phyloP scores from a whole-genome alignment of 1,139 yeast genomes.

The Nakaseomyces delphensis region DNA sequence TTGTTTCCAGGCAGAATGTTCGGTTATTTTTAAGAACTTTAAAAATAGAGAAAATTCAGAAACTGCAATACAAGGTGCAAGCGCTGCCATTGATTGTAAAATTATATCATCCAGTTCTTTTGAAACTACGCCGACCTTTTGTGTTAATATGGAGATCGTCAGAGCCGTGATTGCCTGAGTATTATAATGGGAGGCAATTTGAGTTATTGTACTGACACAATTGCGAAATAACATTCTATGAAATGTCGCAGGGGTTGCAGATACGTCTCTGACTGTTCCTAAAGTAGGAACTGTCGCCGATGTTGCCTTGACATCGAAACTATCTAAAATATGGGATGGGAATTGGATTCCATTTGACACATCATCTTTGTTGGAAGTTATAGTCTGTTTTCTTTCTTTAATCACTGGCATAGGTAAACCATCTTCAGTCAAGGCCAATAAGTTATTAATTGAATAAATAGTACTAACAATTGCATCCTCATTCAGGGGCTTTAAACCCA shows the following conservation, averaged over 20 bases:
- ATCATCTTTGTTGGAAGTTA: conserved; percentile 15
- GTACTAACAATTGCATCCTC: conserved; percentile 85
- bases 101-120: conserved; percentile 36
- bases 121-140: conserved; percentile 51
- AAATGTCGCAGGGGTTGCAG: conserved; percentile 11
- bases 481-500: conserved; percentile 37
- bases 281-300: conserved; percentile 1
- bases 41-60: conserved; percentile 45
- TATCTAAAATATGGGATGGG: neutral
- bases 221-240: conserved; percentile 38
- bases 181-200: conserved; percentile 58
- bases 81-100: conserved; percentile 42
- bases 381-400: conserved; percentile 32
- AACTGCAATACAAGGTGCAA: conserved; percentile 46
- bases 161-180: conserved; percentile 74
- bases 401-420: conserved; percentile 29
- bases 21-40: conserved; percentile 38
- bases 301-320: conserved; percentile 5
- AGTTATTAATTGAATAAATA: conserved; percentile 73
- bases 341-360: neutral
- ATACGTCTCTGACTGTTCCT: neutral
- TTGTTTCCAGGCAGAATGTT: conserved; percentile 31
- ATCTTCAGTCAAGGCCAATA: conserved; percentile 51
- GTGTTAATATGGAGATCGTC: conserved; percentile 74
- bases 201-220: conserved; percentile 64